Evolutionary conservation across 441 rosid genomes (phyloP), one percentile per base, ranked within the genome.

Genomic region (Pelargonium citronellum): DNA sequence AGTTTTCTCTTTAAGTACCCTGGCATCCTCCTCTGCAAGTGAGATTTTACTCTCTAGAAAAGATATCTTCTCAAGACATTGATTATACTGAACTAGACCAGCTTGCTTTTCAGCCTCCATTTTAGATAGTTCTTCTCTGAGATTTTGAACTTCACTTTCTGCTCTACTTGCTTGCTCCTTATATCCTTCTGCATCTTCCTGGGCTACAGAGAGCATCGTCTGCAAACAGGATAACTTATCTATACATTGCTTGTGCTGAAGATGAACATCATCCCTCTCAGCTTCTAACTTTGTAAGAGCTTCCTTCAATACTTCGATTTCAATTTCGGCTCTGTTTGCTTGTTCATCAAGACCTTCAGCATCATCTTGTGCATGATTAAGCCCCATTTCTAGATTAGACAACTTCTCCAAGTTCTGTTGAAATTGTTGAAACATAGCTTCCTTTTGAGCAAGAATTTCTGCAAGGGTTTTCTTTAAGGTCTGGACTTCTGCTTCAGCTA

Each of bases 301-400:
- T 53, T 86, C 91, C 49, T 83, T 84, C 72, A 84, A 78, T 60
- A 82, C 74, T 75, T 79, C 78, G 58, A 81, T 73, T 75, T 89
- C 89, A 67, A 83, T 78, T 70, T 87, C 90, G 19, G 88, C 87
- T 83, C 79, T 84, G 74, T 84, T 80, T 51, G 89, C 85, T 77
- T 75, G 84, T 67, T 87, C 90, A 10, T 79, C 83, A 37, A 82
- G 83, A 55, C 78, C 87, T 62, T 73, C 75, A 8, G 80, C 89
- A 77, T 84, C 79, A 22, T 75, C 82, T 75, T 78, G 83, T 39
- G 86, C 86, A 69, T 72, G 66, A 6, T 67, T 75, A 62, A 83
- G 87, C 67, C 83, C 85, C 53, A 70, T 79, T 72, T 87, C 84
- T n/a, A 82, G 81, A 69, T 66, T 77, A 7, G 89, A 82, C 66